Base-by-base conservation (phyloP, 2,329 filamentous ascomycete genomes). In the Fusarium graminum region DNA sequence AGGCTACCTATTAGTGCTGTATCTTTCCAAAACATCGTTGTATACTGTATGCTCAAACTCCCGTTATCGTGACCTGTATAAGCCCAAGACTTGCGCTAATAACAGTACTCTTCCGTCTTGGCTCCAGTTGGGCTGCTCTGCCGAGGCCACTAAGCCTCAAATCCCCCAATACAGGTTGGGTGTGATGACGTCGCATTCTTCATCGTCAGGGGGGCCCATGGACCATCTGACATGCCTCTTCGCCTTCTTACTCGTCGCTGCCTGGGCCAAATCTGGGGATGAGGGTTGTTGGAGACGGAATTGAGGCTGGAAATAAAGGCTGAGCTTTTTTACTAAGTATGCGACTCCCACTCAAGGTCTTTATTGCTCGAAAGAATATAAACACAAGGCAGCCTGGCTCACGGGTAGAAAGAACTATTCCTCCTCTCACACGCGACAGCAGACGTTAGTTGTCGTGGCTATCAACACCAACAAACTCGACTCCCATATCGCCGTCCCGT, bases 171-270 rank as follows among this genome's bases (percentile, higher is more conserved):
- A 38, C 30, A 22, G 39, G 39, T 30, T 58, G 49, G 64, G 45
- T 68, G 54, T 68, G 59, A 60, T 68, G 65, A 68, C 65, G 65
- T 67, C 55, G 65, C 45, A 68, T 53, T 45, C 41, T 44, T 43
- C 36, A 57, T 57, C 49, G 30, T 38, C 28, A 52, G 46, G 40
- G 39, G 39, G 43, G 7, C 40, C 26, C 25, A 12, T 17, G 41
- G 53, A 42, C 41, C 65, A 67, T 62, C 60, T 67, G 65, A 68
- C 65, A 54, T 51, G 65, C 45, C 38, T 30, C 28, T 51, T 57
- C 36, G 44, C 39, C 28, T 40, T 63, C 50, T 49, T 47, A 65
- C 55, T 56, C 39, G 60, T 59, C 44, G 60, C 47, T 61, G 59
- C 59, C 46, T 57, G 36, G 52, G 40, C 40, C 25, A 40, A 40